Evolutionary conservation across 805 yeast genomes (phyloP).

Genomic region (Candida taoyuanica): DNA sequence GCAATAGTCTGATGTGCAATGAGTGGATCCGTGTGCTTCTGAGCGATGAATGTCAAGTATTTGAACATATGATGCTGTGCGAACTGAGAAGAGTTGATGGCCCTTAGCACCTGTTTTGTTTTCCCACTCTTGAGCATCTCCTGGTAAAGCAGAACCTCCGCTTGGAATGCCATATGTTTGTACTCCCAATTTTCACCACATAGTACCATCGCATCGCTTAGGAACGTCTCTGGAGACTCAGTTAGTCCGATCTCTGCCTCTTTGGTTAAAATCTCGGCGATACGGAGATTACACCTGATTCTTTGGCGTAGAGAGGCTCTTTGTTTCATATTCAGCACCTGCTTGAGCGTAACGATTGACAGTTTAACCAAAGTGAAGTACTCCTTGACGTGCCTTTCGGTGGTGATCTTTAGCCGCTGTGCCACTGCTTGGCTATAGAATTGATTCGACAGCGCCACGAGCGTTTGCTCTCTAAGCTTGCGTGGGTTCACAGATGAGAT

Average conservation of each 20-base stretch:
- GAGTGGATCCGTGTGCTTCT: constrained; percentile 9
- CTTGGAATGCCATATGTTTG: constrained; percentile 3
- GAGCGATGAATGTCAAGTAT: constrained; percentile 8
- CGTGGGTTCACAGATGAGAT: neutral
- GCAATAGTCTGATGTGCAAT: constrained; percentile 12
- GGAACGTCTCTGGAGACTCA: constrained; percentile 11
- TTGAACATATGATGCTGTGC: constrained; percentile 4
- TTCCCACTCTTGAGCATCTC: constrained; percentile 3
- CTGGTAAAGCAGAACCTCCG: constrained; percentile 7
- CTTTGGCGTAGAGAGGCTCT: constrained; percentile 26
- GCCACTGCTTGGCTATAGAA: constrained; percentile 12
- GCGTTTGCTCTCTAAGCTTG: constrained; percentile 11
- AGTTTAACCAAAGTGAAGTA: constrained; percentile 30
- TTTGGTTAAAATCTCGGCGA: constrained; percentile 26
- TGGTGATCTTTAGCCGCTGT: constrained; percentile 10
- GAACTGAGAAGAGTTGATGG: constrained; percentile 1
- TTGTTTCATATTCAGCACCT: constrained; percentile 22
- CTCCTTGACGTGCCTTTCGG: constrained; percentile 26
- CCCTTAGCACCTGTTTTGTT: constrained; percentile 12
- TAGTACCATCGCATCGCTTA: constrained; percentile 14
- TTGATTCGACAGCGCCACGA: constrained; percentile 8
- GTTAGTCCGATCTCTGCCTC: constrained; percentile 9
- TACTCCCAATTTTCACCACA: constrained; percentile 10
- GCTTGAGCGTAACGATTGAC: constrained; percentile 24
- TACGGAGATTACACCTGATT: constrained; percentile 22